Base-by-base conservation (phyloP, 1,284 basidiomycete species). In the Xanthoconium separans region DNA sequence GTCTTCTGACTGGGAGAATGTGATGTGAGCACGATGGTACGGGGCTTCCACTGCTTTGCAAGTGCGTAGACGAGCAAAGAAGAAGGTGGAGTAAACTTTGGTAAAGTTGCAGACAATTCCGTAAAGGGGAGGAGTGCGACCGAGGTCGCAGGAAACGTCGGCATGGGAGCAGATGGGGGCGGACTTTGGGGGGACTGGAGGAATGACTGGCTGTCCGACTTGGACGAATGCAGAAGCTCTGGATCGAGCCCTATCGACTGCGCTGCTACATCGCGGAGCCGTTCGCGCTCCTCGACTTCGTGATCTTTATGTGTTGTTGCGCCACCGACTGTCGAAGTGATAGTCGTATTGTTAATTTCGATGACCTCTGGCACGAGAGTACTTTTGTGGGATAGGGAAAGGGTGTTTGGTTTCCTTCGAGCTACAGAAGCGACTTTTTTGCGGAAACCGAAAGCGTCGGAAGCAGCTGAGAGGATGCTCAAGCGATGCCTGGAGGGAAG, bases 251-350 rank as follows among this genome's bases (percentile, higher is more conserved):
- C 89, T 48, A 91, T 81, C 8, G 84, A 82, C 63, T 88, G 84
- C 0, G 88, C 89, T 18, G 89, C 89, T 36, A 81, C 83, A 53
- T 87, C 85, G 30, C 87, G 75, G 40, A 91, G 71, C 27, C 87
- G 79, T 58, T 85, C 81, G 15, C 88, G 80, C 61, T 91, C 89
- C 62, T 84, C 82, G 40, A 81, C 76, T 62, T 91, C 88, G 49
- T 78, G 78, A 58, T 87, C 76, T 43, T n/a, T 55, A 51, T 66
- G 62, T 9, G 65, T 24, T 6, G 50, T 48, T 24, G 63, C 39
- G 4, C 62, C 58, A 22, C 40, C 45, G 4, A 57, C 9, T 0
- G 55, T 45, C 10, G 68, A 50, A 18, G 66, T 57, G 48, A 61
- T 55, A 69, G 54, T 74, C 65, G 51, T 71, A 69, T 36, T 83